These are phyloP conservation scores for Fagus crenata DNA, from an alignment of 306 rosid genomes.

Conservation along the genomic window DNA sequence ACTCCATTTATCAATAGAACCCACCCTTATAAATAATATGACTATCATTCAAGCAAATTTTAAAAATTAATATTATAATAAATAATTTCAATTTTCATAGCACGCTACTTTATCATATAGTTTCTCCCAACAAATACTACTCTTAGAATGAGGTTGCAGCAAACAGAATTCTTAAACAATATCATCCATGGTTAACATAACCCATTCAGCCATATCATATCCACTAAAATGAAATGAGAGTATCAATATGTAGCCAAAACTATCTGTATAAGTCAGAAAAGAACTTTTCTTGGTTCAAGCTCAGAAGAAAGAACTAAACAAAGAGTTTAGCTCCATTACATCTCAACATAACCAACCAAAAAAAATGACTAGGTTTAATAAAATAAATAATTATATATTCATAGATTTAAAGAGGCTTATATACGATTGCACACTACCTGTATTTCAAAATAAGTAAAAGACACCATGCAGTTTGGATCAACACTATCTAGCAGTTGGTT, in stretches of 20 bases:
- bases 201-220: neutral
- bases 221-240: neutral
- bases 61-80: no score
- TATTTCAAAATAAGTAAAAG: conserved; percentile 22
- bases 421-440: conserved; percentile 20
- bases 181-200: neutral
- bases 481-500: conserved; percentile 14
- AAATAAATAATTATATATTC: neutral
- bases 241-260: neutral
- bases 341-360: conserved; percentile 5
- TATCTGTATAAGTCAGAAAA: neutral
- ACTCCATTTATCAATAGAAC: no score
- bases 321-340: neutral
- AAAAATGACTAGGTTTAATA: conserved; percentile 6
- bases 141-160: no score
- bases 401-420: conserved; percentile 6
- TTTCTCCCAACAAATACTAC: no score
- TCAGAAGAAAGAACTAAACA: neutral
- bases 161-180: neutral
- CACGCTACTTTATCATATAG: no score
- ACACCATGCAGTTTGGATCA: conserved; percentile 19
- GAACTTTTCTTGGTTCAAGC: neutral
- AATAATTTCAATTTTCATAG: no score
- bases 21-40: no score
- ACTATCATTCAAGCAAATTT: no score